phyloP scores from a whole-genome alignment of 495 filamentous ascomycete species.

The Apiosordaria backusii region DNA sequence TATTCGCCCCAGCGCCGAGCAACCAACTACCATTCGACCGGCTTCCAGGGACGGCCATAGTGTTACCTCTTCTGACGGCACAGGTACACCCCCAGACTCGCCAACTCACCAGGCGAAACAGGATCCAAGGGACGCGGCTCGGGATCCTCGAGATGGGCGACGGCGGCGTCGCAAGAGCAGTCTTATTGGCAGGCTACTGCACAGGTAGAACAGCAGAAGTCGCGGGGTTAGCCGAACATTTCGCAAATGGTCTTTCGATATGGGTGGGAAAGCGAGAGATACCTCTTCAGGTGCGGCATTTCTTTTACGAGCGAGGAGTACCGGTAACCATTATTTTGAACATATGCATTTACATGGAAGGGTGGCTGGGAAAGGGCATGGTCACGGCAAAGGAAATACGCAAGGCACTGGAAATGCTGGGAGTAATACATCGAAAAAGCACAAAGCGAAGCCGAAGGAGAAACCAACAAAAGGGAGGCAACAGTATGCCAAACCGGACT shows the following conservation, averaged over 20 bases:
- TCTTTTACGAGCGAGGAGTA: slow-evolving; percentile 15
- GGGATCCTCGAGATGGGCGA: slow-evolving; percentile 2
- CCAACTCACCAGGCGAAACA: slow-evolving; percentile 6
- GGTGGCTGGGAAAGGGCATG: neutral
- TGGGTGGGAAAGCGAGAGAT: neutral
- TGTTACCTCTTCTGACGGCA: slow-evolving; percentile 13
- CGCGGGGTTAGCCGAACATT: neutral
- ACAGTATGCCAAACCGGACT: neutral
- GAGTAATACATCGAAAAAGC: neutral
- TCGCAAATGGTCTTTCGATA: neutral
- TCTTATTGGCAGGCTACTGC: slow-evolving; percentile 19
- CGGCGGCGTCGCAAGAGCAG: slow-evolving; percentile 12
- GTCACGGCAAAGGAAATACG: neutral
- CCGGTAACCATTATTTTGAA: slow-evolving; percentile 11
- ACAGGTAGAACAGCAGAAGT: slow-evolving; percentile 17
- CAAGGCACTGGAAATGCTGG: neutral
- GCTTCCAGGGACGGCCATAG: slow-evolving; percentile 23
- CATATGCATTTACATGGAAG: slow-evolving; percentile 8
- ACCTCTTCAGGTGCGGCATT: slow-evolving; percentile 2
- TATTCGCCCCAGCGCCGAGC: slow-evolving; percentile 16
- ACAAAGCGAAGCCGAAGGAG: neutral
- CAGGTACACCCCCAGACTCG: slow-evolving; percentile 20
- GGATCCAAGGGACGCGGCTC: slow-evolving; percentile 5
- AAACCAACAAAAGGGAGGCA: neutral
- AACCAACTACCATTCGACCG: neutral